Base-by-base conservation (phyloP, 2,329 filamentous ascomycete species). In the Neonectria neomacrospora region DNA sequence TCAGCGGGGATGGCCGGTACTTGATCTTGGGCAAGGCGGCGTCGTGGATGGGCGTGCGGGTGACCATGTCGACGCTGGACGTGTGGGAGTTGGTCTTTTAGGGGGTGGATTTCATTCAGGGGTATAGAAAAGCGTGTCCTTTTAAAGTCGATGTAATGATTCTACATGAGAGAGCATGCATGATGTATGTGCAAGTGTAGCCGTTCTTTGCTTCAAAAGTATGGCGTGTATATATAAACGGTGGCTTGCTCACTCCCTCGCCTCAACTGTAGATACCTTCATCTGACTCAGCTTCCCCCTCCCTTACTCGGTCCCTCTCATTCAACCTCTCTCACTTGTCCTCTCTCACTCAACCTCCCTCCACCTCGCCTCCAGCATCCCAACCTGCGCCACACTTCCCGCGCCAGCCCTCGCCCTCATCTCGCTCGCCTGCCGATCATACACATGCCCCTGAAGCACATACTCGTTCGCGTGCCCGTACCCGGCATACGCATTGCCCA, bases 291-390 rank as follows among this genome's bases (percentile, higher is more conserved):
- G n/a, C n/a, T n/a, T n/a, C n/a, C n/a, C n/a, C 23, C 30, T 12
- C 30, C 9, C 30, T 32, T 10, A 32, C 30, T 10, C 10, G 12
- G 2, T 2, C 30, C 14, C n/a, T n/a, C 41, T 56, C 56, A 78
- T n/a, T n/a, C 23, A 26, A 26, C 23, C 30, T 12, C 30, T 3
- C 30, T 32, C 30, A 32, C 30, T 10, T 12, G 12, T 12, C 9
- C 30, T 5, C 30, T 5, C 41, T 56, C 56, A 78, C 63, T 80
- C 79, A 50, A 78, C 76, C 50, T 73, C 70, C 57, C 67, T 75
- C 78, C 78, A 80, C 41, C 71, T 61, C 55, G 71, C 64, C 64
- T 80, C 77, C 50, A 80, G 54, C 62, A 74, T 61, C 8, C 55
- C 61, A n/a, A 78, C 58, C 37, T 71, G 55, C 59, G 68, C 56